Evolutionary conservation across 306 rosid species (phyloP).

Genomic region (Cucurbita pepo): DNA sequence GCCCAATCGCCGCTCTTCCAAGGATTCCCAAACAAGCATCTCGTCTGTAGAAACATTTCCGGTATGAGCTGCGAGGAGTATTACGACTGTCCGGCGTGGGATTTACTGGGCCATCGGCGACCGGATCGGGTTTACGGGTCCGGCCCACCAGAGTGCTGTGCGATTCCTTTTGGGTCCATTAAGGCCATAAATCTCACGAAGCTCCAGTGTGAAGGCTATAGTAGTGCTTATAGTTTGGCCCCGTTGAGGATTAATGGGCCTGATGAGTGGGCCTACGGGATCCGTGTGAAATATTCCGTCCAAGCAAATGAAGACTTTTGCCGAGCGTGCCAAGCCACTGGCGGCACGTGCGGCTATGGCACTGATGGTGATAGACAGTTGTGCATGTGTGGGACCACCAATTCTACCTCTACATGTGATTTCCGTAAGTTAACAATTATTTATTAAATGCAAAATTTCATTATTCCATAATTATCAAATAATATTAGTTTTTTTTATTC

Average conservation of each 20-base stretch:
- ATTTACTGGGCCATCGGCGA: constrained; percentile 37
- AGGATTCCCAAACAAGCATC: constrained; percentile 80
- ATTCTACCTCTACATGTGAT: constrained; percentile 82
- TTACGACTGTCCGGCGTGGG: constrained; percentile 82
- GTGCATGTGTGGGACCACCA: constrained; percentile 62
- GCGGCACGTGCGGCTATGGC: constrained; percentile 81
- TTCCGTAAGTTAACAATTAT: constrained; percentile 23
- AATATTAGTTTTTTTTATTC: too few relatives aligned
- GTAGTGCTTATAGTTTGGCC: constrained; percentile 79
- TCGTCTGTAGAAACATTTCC: constrained; percentile 77
- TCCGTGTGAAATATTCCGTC: constrained; percentile 69
- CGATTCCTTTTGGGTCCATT: constrained; percentile 49
- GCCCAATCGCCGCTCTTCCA: constrained; percentile 75
- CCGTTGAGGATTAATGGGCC: constrained; percentile 71
- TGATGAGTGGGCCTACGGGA: constrained; percentile 64
- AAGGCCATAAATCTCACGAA: constrained; percentile 58
- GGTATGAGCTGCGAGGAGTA: constrained; percentile 92
- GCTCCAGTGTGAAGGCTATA: constrained; percentile 83
- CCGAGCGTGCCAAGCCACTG: constrained; percentile 73
- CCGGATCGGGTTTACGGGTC: constrained; percentile 37
- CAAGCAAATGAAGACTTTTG: constrained; percentile 68
- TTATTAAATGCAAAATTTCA: not conserved
- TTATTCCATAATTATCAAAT: not conserved
- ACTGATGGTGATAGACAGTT: constrained; percentile 49
- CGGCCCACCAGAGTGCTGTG: constrained; percentile 83